phyloP scores from a whole-genome alignment of 257 asterid species.

The Pogostemon cablin region DNA sequence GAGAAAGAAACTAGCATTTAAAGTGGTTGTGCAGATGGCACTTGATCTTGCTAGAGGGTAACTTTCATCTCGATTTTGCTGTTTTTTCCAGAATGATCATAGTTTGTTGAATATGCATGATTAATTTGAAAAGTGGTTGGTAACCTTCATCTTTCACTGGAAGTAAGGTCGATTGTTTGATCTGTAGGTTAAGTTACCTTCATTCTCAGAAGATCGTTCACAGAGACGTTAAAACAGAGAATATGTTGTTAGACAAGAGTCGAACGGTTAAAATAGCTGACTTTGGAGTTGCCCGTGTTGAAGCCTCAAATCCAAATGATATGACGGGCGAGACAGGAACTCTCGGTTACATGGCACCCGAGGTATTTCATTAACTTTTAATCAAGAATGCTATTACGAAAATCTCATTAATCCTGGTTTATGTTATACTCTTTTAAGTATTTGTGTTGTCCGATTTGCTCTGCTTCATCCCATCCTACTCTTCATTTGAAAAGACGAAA shows the following conservation, averaged over 20 bases:
- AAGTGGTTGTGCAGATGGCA: slow-evolving; percentile 81
- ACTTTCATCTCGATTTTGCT: slow-evolving; percentile 16
- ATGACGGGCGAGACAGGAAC: slow-evolving; percentile 95
- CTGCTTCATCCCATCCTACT: too few relatives aligned
- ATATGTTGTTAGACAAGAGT: slow-evolving; percentile 77
- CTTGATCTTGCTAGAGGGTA: slow-evolving; percentile 93
- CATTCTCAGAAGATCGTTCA: slow-evolving; percentile 84
- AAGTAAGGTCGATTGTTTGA: slow-evolving; percentile 22
- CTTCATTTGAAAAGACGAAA: neutral
- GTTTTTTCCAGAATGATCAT: neutral
- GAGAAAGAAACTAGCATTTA: slow-evolving; percentile 76
- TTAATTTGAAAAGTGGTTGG: neutral
- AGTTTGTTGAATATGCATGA: neutral
- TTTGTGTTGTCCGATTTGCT: too few relatives aligned
- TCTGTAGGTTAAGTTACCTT: slow-evolving; percentile 76
- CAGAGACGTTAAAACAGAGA: slow-evolving; percentile 86
- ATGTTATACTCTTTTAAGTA: neutral
- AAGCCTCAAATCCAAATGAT: slow-evolving; percentile 88
- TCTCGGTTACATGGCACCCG: slow-evolving; percentile 95
- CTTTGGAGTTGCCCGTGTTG: slow-evolving; percentile 90
- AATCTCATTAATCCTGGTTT: neutral
- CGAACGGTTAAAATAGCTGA: slow-evolving; percentile 83
- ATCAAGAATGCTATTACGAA: neutral
- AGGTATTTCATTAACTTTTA: slow-evolving; percentile 43
- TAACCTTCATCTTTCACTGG: neutral